Evolutionary conservation across 257 asterid genomes (phyloP), one percentile per base, ranked within the genome.

Genomic region (Nyctanthes arbortristis): DNA sequence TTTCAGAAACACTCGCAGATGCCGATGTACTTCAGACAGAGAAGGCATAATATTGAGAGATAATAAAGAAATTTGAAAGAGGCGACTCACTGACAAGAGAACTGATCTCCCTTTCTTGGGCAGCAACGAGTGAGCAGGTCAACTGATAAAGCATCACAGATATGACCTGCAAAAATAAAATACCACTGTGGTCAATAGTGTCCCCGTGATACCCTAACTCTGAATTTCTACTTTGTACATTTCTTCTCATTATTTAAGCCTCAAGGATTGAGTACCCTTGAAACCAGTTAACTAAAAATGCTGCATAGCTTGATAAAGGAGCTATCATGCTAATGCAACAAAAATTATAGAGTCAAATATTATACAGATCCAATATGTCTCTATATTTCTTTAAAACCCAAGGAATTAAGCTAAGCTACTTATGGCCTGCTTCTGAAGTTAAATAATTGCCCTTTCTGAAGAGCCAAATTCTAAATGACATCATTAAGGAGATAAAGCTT

Each of bases 31-130:
- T 52, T 39, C 45, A 10, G 40, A 34, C 18, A 34, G 39, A 20
- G 30, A 74, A 33, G 65, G 59, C 12, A 58, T 20, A 39, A 49
- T 67, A 28, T 20, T 33, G n/a, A 1, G 16, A 52, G 24, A 8
- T 43, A 14, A 73, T 45, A 16, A 13, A 29, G 40, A 64, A 62
- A 73, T 63, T 59, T 55, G 39, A 36, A 68, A 64, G 71, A 82
- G 84, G 77, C 36, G 75, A 89, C 96, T 92, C 89, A 92, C 97
- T 83, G 86, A 81, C 98, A 93, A 72, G 98, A 83, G 74, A 81
- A 93, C 62, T 81, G 87, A 36, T 90, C 95, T 79, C 89, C 84
- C 65, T 78, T 84, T 22, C 35, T 43, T 5, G 87, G 87, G 77
- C 97, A 93, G 77, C 98, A 93, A 13, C 75, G 89, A 58, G 92